phyloP scores from a whole-genome alignment of 495 filamentous ascomycete genomes.

The Aspergillus heteromorphus region DNA sequence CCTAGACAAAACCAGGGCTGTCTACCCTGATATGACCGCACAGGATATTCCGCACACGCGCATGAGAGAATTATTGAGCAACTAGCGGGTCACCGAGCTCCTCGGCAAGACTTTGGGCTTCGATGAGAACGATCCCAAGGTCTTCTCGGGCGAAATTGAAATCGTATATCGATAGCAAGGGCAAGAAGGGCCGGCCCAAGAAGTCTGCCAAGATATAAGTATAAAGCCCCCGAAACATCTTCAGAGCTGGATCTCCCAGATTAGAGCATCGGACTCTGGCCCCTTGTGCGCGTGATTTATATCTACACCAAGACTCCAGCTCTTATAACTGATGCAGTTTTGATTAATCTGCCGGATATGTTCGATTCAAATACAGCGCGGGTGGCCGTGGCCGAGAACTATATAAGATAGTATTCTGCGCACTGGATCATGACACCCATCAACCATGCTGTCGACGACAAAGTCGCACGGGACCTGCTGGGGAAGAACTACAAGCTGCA shows the following conservation, averaged over 20 bases:
- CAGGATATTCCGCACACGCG: slow-evolving; percentile 38
- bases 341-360: slow-evolving; percentile 64
- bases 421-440: slow-evolving; percentile 59
- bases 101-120: slow-evolving; percentile 46
- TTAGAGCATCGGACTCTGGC: slow-evolving; percentile 54
- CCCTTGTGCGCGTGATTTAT: slow-evolving; percentile 57
- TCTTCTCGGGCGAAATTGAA: slow-evolving; percentile 44
- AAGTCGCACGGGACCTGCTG: slow-evolving; percentile 55
- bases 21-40: slow-evolving; percentile 54
- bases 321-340: slow-evolving; percentile 55
- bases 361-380: slow-evolving; percentile 63
- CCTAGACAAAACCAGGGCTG: slow-evolving; percentile 58
- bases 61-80: slow-evolving; percentile 25
- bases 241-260: background rate
- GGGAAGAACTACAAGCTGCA: slow-evolving; percentile 59
- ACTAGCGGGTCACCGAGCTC: slow-evolving; percentile 28
- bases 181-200: slow-evolving; percentile 16
- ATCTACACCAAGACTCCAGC: slow-evolving; percentile 53
- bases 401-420: slow-evolving; percentile 51
- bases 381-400: slow-evolving; percentile 53
- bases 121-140: slow-evolving; percentile 23
- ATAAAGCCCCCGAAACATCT: too few species aligned
- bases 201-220: background rate
- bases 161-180: slow-evolving; percentile 48
- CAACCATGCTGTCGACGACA: slow-evolving; percentile 60